A percentile compares a stretch with the other conserved stretches of the same genome.
These are phyloP conservation scores for Eucalyptus urophylla DNA, from an alignment of 345 rosid species.

Conservation along the genomic window DNA sequence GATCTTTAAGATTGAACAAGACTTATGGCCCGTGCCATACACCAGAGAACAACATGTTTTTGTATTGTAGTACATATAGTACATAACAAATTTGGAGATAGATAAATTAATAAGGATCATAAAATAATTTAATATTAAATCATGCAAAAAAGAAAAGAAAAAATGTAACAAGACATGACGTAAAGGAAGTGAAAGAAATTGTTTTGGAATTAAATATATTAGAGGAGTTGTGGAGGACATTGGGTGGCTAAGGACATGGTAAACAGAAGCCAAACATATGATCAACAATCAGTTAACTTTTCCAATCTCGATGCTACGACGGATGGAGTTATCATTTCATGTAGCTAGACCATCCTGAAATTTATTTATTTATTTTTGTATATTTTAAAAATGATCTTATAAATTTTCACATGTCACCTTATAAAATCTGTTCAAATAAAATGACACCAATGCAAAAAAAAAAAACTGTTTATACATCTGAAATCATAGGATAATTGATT, in stretches of 20 bases:
- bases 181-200: background rate
- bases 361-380: background rate
- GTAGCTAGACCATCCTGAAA: background rate
- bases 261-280: background rate
- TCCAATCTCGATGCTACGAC: background rate
- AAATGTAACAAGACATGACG: background rate
- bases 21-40: background rate
- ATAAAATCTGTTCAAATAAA: background rate
- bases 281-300: background rate
- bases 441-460: background rate
- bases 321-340: background rate
- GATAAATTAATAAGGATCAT: background rate
- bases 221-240: background rate
- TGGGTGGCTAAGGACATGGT: background rate
- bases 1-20: background rate
- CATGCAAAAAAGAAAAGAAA: background rate
- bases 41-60: background rate
- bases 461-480: background rate
- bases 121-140: background rate
- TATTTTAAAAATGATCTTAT: background rate
- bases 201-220: background rate
- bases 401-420: background rate
- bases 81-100: background rate
- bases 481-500: background rate
- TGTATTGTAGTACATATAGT: background rate